These are phyloP conservation scores for Colletotrichum nymphaeae DNA, from an alignment of 2,329 filamentous ascomycete species.

Conservation along the genomic window DNA sequence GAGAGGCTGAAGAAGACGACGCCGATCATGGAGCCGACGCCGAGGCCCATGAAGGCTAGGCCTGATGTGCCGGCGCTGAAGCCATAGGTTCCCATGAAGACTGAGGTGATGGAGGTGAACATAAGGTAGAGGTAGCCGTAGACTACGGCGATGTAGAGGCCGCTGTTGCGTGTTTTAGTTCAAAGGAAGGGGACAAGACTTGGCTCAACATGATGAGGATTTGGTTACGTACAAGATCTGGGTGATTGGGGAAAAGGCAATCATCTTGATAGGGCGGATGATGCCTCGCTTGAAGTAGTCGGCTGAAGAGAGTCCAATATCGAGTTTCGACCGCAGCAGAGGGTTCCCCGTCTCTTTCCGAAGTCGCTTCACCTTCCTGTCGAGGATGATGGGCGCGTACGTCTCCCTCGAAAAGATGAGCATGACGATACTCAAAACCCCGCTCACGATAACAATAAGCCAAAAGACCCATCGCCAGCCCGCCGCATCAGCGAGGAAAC, in stretches of 20 bases:
- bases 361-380: conserved; percentile 54
- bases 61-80: conserved; percentile 44
- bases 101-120: conserved; percentile 60
- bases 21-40: conserved; percentile 31
- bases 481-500: conserved; percentile 51
- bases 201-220: conserved; percentile 35
- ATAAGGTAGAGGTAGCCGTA: conserved; percentile 64
- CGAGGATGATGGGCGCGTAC: conserved; percentile 59
- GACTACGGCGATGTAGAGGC: conserved; percentile 53
- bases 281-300: conserved; percentile 59
- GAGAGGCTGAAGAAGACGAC: conserved; percentile 26
- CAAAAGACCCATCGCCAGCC: conserved; percentile 65
- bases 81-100: conserved; percentile 55
- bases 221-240: conserved; percentile 46
- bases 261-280: conserved; percentile 59
- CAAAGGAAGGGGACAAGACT: conserved; percentile 35
- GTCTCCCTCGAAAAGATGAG: conserved; percentile 58
- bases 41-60: conserved; percentile 33
- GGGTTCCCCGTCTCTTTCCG: conserved; percentile 64
- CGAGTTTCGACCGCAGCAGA: conserved; percentile 66
- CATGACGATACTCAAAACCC: conserved; percentile 48
- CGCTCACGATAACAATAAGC: conserved; percentile 55
- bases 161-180: neutral
- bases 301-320: conserved; percentile 49
- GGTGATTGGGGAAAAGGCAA: conserved; percentile 57